These are phyloP conservation scores for Candida awuae DNA, from an alignment of 805 yeast genomes.

Conservation along the genomic window DNA sequence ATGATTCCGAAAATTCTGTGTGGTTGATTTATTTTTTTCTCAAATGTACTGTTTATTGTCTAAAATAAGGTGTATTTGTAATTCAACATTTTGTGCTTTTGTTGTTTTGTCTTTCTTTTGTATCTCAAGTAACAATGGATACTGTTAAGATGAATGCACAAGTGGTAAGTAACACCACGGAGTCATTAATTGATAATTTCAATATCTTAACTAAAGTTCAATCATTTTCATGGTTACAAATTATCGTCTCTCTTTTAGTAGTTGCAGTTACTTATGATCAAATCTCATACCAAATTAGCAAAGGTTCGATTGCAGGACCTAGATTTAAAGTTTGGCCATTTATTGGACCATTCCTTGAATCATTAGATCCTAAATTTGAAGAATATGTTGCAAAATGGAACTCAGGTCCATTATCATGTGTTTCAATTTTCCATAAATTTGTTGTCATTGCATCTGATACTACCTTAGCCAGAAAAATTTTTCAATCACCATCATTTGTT, in stretches of 20 bases:
- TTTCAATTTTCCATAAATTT: slow-evolving; percentile 94
- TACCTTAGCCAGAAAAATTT: slow-evolving; percentile 80
- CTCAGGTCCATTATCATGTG: slow-evolving; percentile 91
- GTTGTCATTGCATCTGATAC: slow-evolving; percentile 89
- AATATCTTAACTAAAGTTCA: slow-evolving; percentile 1
- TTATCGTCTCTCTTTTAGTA: slow-evolving; percentile 39
- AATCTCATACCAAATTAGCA: slow-evolving; percentile 65
- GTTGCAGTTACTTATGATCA: slow-evolving; percentile 59
- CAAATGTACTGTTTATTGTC: too few relatives aligned
- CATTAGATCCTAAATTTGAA: slow-evolving; percentile 91
- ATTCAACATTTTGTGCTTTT: not conserved
- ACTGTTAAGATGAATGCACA: not conserved
- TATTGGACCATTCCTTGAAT: slow-evolving; percentile 92
- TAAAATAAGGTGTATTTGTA: too few relatives aligned
- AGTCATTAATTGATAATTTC: not conserved
- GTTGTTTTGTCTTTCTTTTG: not conserved
- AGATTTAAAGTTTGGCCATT: slow-evolving; percentile 82
- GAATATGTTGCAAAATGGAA: slow-evolving; percentile 91
- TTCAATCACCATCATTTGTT: slow-evolving; percentile 78
- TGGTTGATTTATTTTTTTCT: not conserved
- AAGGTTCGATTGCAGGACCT: slow-evolving; percentile 91
- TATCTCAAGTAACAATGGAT: not conserved
- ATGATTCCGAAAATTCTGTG: not conserved
- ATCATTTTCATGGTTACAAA: slow-evolving; percentile 43
- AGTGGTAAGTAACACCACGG: not conserved